Percentiles rank a stretch among this genome's conserved stretches.
Conservation (phyloP, 2,329 filamentous ascomycete species). For the Verticillium longisporum region DNA sequence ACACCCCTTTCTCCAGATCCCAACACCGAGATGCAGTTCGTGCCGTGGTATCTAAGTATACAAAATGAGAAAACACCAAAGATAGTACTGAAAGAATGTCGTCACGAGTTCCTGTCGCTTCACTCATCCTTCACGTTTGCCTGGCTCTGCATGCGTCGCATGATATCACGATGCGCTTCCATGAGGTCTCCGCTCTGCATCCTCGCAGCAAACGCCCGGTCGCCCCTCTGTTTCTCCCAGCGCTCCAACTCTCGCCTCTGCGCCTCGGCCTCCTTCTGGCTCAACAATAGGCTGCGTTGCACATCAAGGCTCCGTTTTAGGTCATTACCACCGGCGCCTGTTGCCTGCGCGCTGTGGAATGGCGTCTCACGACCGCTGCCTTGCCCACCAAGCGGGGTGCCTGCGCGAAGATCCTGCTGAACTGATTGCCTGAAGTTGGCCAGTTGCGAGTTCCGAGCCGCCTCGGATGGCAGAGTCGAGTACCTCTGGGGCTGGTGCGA, state of each 20-base stretch:
- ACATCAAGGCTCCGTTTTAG: conserved; percentile 38
- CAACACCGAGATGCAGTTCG: neutral
- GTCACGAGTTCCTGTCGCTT: neutral
- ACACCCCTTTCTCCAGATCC: neutral
- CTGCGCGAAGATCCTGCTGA: conserved; percentile 50
- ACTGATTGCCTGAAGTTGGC: conserved; percentile 62
- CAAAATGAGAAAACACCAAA: neutral
- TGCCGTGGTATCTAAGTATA: conserved; percentile 1
- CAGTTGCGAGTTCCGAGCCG: conserved; percentile 51
- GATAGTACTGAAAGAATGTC: neutral
- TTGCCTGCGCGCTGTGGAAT: conserved; percentile 26
- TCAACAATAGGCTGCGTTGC: conserved; percentile 49
- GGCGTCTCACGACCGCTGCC: conserved; percentile 24
- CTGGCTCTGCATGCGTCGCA: conserved; percentile 67
- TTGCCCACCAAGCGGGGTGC: conserved; percentile 22
- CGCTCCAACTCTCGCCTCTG: conserved; percentile 52
- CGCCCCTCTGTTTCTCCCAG: conserved; percentile 48
- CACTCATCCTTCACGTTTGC: conserved; percentile 19
- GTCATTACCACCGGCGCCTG: neutral
- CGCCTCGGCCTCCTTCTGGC: conserved; percentile 56
- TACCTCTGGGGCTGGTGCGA: conserved; percentile 47
- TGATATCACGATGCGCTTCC: conserved; percentile 69
- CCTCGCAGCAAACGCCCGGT: conserved; percentile 61
- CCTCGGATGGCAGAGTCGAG: conserved; percentile 31
- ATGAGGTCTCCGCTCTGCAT: conserved; percentile 73